phyloP scores from a whole-genome alignment of 2,329 filamentous ascomycete genomes.

The Penicillium sp. region DNA sequence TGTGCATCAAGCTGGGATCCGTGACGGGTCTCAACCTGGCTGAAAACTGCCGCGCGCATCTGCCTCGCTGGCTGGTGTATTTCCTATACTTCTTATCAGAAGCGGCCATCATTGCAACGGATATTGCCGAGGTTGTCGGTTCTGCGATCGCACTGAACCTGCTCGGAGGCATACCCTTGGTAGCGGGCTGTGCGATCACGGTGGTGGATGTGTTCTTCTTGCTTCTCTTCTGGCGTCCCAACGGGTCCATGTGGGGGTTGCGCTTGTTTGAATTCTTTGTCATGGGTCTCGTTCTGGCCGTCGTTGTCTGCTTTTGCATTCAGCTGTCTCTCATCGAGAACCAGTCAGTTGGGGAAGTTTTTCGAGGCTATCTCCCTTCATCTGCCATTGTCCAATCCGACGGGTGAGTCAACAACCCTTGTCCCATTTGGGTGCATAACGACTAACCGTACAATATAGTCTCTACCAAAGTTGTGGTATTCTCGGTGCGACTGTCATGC shows the following conservation, averaged over 20 bases:
- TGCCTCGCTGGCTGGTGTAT: conserved; percentile 65
- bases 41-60: conserved; percentile 62
- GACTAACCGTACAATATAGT: conserved; percentile 26
- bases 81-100: conserved; percentile 63
- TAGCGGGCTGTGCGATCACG: conserved; percentile 57
- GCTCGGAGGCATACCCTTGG: conserved; percentile 52
- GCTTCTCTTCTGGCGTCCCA: conserved; percentile 55
- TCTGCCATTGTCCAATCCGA: conserved; percentile 51
- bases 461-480: conserved; percentile 56
- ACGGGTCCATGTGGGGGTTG: conserved; percentile 51
- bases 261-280: conserved; percentile 56
- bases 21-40: conserved; percentile 67
- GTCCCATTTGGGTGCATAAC: not conserved
- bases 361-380: conserved; percentile 56
- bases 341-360: conserved; percentile 52
- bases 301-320: conserved; percentile 58
- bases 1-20: conserved; percentile 62
- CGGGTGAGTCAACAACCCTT: conserved; percentile 37
- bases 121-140: conserved; percentile 65
- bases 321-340: conserved; percentile 53
- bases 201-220: conserved; percentile 57
- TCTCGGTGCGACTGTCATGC: conserved; percentile 57
- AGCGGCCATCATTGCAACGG: conserved; percentile 67
- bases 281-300: conserved; percentile 53
- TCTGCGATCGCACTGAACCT: conserved; percentile 58